Evolutionary conservation across 2,329 filamentous ascomycete genomes (phyloP).

Genomic region (Fusarium albosuccineum): DNA sequence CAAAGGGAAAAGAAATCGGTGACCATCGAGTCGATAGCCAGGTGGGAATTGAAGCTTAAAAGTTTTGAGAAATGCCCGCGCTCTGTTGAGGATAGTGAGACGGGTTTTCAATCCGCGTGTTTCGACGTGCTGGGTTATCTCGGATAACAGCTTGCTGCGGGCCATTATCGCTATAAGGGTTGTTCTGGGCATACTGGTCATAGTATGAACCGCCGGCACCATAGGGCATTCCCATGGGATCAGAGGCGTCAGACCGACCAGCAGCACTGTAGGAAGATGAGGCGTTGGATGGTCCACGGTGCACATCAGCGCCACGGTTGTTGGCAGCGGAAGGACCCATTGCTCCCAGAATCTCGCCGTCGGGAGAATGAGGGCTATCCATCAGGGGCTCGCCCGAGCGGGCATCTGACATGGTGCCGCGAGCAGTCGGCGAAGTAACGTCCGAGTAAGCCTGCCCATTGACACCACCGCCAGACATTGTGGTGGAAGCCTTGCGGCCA

Average conservation of each 20-base stretch:
- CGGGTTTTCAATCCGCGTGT: slow-evolving; percentile 94
- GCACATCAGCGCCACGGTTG: slow-evolving; percentile 77
- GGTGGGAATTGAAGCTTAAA: slow-evolving; percentile 64
- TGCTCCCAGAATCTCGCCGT: slow-evolving; percentile 85
- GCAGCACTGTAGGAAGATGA: slow-evolving; percentile 94
- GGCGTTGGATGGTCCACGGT: slow-evolving; percentile 92
- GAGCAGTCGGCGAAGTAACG: slow-evolving; percentile 72
- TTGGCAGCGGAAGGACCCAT: slow-evolving; percentile 79
- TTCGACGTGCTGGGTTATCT: slow-evolving; percentile 91
- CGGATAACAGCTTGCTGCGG: slow-evolving; percentile 78
- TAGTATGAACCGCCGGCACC: slow-evolving; percentile 65
- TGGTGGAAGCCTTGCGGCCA: slow-evolving; percentile 88
- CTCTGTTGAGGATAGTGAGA: slow-evolving; percentile 92
- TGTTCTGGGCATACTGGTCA: slow-evolving; percentile 69
- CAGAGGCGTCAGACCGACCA: slow-evolving; percentile 78
- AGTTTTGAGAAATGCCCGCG: slow-evolving; percentile 96
- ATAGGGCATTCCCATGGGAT: slow-evolving; percentile 63
- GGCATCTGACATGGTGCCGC: slow-evolving; percentile 74
- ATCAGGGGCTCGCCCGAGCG: slow-evolving; percentile 75
- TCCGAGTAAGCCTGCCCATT: slow-evolving; percentile 79
- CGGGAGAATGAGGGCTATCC: slow-evolving; percentile 67
- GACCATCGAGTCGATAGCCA: slow-evolving; percentile 19
- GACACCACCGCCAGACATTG: slow-evolving; percentile 78
- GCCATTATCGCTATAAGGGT: slow-evolving; percentile 66
- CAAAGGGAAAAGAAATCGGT: slow-evolving; percentile 35